Evolutionary conservation across 2,329 filamentous ascomycete species (phyloP).

Genomic region (Calonectria crousiana): DNA sequence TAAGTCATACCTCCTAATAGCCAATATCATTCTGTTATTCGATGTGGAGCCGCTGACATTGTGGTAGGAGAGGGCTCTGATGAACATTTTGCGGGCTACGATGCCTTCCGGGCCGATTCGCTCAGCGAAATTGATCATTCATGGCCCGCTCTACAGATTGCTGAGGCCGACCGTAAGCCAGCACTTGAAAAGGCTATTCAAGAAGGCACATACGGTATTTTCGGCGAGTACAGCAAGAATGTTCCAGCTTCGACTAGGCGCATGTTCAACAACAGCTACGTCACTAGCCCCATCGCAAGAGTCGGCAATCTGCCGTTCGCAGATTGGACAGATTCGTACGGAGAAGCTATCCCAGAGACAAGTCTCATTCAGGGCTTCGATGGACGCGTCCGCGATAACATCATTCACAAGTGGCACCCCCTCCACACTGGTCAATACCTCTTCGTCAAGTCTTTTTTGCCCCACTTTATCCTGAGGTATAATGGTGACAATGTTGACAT

Average conservation of each 20-base stretch:
- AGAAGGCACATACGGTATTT: constrained; percentile 1
- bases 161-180: not conserved
- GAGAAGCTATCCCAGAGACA: not conserved
- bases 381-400: not conserved
- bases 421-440: not conserved
- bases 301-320: not conserved
- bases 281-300: not conserved
- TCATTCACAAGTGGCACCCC: not conserved
- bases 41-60: not conserved
- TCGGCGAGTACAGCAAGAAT: not conserved
- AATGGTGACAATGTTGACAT: constrained; percentile 52
- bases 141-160: not conserved
- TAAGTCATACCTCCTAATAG: not conserved
- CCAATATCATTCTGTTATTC: not conserved
- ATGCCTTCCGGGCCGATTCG: not conserved
- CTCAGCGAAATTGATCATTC: not conserved
- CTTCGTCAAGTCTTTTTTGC: not conserved
- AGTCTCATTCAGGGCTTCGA: not conserved
- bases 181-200: not conserved
- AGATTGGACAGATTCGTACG: not conserved
- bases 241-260: not conserved
- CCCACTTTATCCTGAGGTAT: constrained; percentile 41
- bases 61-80: not conserved
- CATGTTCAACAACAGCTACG: not conserved
- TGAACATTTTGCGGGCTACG: not conserved